These are phyloP conservation scores for Melocanna baccifera DNA, from an alignment of 176 grass and related monocot species.

Conservation along the genomic window DNA sequence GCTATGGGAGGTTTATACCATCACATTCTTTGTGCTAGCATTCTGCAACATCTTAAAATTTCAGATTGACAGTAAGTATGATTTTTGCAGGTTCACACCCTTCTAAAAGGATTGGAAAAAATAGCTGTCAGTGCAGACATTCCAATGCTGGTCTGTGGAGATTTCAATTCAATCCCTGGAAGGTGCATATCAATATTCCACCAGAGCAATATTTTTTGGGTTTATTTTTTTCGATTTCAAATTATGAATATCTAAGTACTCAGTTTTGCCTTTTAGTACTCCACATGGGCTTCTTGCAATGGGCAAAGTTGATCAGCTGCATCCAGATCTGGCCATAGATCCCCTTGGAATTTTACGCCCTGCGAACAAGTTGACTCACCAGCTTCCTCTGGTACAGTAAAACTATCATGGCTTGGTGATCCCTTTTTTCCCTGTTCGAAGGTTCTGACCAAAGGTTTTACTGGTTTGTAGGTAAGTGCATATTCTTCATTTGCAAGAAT, in stretches of 20 bases:
- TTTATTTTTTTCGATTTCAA: neutral
- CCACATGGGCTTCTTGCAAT: constrained; percentile 86
- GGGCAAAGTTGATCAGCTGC: constrained; percentile 89
- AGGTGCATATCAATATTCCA: constrained; percentile 47
- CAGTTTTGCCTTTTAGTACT: constrained; percentile 59
- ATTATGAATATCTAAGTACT: constrained; percentile 28
- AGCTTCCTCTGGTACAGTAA: constrained; percentile 86
- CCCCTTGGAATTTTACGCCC: constrained; percentile 87
- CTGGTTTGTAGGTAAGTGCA: constrained; percentile 77
- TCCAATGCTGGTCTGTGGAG: constrained; percentile 99
- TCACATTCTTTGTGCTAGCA: constrained; percentile 24
- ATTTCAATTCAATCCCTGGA: constrained; percentile 93
- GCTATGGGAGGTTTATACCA: constrained; percentile 78
- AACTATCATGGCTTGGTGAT: constrained; percentile 13
- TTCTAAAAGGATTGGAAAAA: constrained; percentile 97
- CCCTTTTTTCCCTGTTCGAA: neutral
- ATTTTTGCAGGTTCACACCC: constrained; percentile 80
- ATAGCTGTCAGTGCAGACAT: constrained; percentile 98
- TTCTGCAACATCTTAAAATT: constrained; percentile 4
- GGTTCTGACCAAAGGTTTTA: constrained; percentile 22
- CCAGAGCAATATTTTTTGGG: neutral
- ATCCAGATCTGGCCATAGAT: constrained; percentile 91
- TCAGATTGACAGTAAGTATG: constrained; percentile 27
- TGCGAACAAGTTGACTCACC: constrained; percentile 84
- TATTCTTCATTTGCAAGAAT: constrained; percentile 97